phyloP scores from a whole-genome alignment of 2,329 filamentous ascomycete species.

The Tolypocladium endophyticum region DNA sequence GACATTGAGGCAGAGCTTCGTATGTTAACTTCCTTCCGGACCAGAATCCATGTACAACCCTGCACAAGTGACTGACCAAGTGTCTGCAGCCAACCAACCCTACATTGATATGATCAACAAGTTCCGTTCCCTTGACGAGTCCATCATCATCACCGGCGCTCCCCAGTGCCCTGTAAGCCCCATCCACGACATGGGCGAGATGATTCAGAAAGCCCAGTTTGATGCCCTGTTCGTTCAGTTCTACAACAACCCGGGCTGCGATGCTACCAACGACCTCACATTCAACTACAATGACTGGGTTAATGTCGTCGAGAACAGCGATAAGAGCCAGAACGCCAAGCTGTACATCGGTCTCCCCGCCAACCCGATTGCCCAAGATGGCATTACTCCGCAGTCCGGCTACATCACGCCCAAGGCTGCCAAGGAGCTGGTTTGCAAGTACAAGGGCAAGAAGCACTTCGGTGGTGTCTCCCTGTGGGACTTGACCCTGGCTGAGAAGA shows the following conservation, averaged over 20 bases:
- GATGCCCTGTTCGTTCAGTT: slow-evolving; percentile 36
- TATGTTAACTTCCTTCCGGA: slow-evolving; percentile 9
- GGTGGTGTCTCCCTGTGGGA: slow-evolving; percentile 38
- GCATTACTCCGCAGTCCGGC: no score
- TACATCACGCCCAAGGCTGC: slow-evolving; percentile 24
- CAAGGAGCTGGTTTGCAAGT: slow-evolving; percentile 26
- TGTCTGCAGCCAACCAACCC: slow-evolving; percentile 17
- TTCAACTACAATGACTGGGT: slow-evolving; percentile 36
- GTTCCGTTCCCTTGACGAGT: slow-evolving; percentile 19
- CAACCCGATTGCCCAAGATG: slow-evolving; percentile 8
- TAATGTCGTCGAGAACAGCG: slow-evolving; percentile 18
- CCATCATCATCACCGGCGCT: slow-evolving; percentile 29
- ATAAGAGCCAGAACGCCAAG: slow-evolving; percentile 28
- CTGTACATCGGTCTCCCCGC: slow-evolving; percentile 34
- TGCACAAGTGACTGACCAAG: not conserved
- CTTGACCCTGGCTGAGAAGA: slow-evolving; percentile 20
- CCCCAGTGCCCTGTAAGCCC: slow-evolving; percentile 32
- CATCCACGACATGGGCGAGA: slow-evolving; percentile 17
- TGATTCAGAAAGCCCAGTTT: slow-evolving; percentile 29
- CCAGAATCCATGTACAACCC: not conserved
- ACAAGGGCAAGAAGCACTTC: slow-evolving; percentile 25
- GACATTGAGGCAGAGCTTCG: slow-evolving; percentile 25
- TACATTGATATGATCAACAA: slow-evolving; percentile 27
- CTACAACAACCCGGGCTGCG: slow-evolving; percentile 34
- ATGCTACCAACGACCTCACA: no score